phyloP scores from a whole-genome alignment of 768 basidiomycete species.

The Candolleomyces eurysporus region DNA sequence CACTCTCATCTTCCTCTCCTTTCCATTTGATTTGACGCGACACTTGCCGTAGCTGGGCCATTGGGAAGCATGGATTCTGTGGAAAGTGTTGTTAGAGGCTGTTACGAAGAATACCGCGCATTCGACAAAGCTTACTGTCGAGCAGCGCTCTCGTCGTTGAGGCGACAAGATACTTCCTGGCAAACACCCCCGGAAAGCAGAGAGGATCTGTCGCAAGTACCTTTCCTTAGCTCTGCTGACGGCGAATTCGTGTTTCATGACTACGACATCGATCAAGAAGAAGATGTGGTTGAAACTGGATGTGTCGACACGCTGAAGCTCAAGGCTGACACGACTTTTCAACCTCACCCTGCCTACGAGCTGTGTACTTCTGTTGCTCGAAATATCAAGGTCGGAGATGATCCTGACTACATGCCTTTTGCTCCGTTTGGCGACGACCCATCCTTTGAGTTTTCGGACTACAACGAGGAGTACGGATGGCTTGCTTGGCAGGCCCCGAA shows the following conservation, averaged over 20 bases:
- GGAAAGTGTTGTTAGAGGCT: not conserved
- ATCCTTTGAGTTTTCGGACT: constrained; percentile 39
- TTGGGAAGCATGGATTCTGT: not conserved
- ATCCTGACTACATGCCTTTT: constrained; percentile 55
- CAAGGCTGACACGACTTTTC: not conserved
- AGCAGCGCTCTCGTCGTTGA: not conserved
- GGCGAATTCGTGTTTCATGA: not conserved
- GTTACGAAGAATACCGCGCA: not conserved
- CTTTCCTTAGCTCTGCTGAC: not conserved
- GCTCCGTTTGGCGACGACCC: constrained; percentile 64
- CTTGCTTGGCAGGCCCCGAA: constrained; percentile 49
- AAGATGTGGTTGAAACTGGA: not conserved
- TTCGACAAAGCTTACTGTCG: not conserved
- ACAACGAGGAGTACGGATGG: constrained; percentile 39
- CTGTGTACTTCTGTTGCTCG: constrained; percentile 49
- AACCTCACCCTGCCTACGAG: constrained; percentile 47
- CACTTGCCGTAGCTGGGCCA: too few relatives aligned
- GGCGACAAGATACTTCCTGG: not conserved
- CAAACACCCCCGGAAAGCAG: not conserved
- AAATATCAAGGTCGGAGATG: constrained; percentile 55
- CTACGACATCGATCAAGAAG: not conserved
- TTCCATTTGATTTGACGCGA: too few relatives aligned
- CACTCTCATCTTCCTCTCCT: too few relatives aligned
- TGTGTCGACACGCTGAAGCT: not conserved
- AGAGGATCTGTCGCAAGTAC: not conserved